Conservation (phyloP, 768 basidiomycete species). For the Pholiota microspora region DNA sequence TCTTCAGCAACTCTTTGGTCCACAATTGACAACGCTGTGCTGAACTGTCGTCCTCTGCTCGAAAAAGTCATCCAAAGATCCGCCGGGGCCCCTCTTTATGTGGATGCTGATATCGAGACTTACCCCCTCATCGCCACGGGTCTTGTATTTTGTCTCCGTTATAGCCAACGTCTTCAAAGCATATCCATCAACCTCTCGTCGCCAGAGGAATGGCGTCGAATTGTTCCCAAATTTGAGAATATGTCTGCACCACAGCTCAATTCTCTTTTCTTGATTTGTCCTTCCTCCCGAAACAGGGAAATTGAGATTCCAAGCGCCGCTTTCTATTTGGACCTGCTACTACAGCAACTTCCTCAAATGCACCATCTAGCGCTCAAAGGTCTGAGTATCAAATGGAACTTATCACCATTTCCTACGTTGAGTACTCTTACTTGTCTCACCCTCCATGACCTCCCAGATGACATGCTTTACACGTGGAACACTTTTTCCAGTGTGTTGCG, state of each 20-base stretch:
- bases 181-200: background rate
- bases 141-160: background rate
- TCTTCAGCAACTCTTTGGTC: background rate
- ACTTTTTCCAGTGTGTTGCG: too few relatives aligned
- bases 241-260: background rate
- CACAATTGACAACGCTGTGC: background rate
- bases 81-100: background rate
- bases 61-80: background rate
- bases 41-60: background rate
- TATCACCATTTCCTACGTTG: background rate
- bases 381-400: background rate
- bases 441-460: background rate
- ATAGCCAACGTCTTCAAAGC: background rate
- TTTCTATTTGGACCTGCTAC: too few relatives aligned
- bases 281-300: background rate
- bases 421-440: background rate
- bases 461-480: too few relatives aligned
- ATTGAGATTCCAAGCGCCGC: background rate
- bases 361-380: background rate
- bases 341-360: background rate
- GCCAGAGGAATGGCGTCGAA: background rate
- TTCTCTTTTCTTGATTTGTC: background rate
- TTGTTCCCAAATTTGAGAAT: background rate
- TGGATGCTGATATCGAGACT: background rate
- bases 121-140: background rate